Evolutionary conservation across 768 basidiomycete genomes (phyloP), one percentile per base, ranked within the genome.

Genomic region (Gloeostereum incarnatum): DNA sequence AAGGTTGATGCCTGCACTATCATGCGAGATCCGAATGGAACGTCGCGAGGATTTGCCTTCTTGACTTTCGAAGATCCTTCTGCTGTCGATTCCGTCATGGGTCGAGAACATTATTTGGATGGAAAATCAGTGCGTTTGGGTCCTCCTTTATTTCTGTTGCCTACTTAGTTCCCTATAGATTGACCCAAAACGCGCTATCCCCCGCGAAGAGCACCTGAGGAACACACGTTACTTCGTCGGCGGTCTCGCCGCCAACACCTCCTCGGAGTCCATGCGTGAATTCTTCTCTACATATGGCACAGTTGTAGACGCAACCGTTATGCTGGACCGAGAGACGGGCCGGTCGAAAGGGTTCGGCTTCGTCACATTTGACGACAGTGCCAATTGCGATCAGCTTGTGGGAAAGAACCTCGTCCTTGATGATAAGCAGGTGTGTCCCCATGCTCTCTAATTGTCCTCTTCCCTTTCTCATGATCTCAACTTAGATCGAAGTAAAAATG

Each of bases 101-200:
- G 67, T 7, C 68, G 72, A 31, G 76, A 79, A 39, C 87, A 90
- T 54, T 49, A 68, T 41, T 61, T 90, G 9, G 87, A 90, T 44
- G 86, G 86, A 25, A 90, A 90, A 65, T 65, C 75, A 48, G 86
- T 87, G 41, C 42, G 59, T 55, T 16, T 19, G 13, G 25, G 6
- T 6, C 35, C 3, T 10, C 10, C 24, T 22, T 8, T 17, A 5
- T n/a, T 29, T 26, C 6, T 25, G 37, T 38, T 8, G n/a, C 22
- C 5, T 5, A 10, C 29, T 23, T 41, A 46, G 38, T 35, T 13
- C 35, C 40, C 23, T 27, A 32, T 54, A 89, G 86, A 90, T 90
- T 49, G 87, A 90, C 50, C 87, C 87, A 3, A 90, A 90, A 58
- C 77, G 86, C 27, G 87, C 87, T 0, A 88, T 90, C 41, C 87